Percentiles rank a stretch among this genome's conserved stretches.
Evolutionary conservation across 106 monocot genomes (phyloP).

Genomic region (Iris macrosiphon): DNA sequence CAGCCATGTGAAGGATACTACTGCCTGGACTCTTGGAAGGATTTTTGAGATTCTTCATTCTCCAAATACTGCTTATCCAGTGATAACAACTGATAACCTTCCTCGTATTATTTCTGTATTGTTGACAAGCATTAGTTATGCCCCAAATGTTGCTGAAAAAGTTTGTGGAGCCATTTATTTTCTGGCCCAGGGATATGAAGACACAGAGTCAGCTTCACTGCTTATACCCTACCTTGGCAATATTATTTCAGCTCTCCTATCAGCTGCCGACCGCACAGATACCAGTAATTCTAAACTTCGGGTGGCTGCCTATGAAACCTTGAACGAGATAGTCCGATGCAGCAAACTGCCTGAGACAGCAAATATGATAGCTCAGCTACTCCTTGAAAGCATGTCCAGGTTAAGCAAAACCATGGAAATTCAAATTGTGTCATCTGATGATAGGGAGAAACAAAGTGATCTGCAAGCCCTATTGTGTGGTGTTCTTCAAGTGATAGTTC

Average conservation of each 20-base stretch:
- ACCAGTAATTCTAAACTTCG: slow-evolving; percentile 8
- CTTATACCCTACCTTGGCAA: slow-evolving; percentile 13
- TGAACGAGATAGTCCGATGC: slow-evolving; percentile 26
- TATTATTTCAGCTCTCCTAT: slow-evolving; percentile 21
- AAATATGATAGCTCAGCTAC: slow-evolving; percentile 9
- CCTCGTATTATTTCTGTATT: slow-evolving; percentile 16
- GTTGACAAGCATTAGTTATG: slow-evolving; percentile 11
- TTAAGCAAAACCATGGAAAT: slow-evolving; percentile 11
- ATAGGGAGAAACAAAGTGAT: slow-evolving; percentile 25
- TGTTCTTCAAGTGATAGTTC: slow-evolving; percentile 25
- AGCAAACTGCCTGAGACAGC: slow-evolving; percentile 18
- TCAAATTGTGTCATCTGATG: slow-evolving; percentile 16
- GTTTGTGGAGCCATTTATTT: slow-evolving; percentile 23
- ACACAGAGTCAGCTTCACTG: slow-evolving; percentile 1
- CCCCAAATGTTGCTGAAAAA: slow-evolving; percentile 24
- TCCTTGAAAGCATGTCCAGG: slow-evolving; percentile 11
- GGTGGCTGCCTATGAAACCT: slow-evolving; percentile 18
- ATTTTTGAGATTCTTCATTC: slow-evolving; percentile 26
- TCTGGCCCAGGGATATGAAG: slow-evolving; percentile 23
- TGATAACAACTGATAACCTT: slow-evolving; percentile 12
- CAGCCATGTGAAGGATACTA: slow-evolving; percentile 25
- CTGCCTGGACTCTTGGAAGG: slow-evolving; percentile 26
- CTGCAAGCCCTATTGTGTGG: slow-evolving; percentile 22
- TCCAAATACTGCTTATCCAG: slow-evolving; percentile 5
- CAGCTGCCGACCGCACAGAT: slow-evolving; percentile 10